Percentiles rank a stretch among this genome's conserved stretches.
phyloP scores from a whole-genome alignment of 495 filamentous ascomycete genomes.

The Cercophora newfieldiana region DNA sequence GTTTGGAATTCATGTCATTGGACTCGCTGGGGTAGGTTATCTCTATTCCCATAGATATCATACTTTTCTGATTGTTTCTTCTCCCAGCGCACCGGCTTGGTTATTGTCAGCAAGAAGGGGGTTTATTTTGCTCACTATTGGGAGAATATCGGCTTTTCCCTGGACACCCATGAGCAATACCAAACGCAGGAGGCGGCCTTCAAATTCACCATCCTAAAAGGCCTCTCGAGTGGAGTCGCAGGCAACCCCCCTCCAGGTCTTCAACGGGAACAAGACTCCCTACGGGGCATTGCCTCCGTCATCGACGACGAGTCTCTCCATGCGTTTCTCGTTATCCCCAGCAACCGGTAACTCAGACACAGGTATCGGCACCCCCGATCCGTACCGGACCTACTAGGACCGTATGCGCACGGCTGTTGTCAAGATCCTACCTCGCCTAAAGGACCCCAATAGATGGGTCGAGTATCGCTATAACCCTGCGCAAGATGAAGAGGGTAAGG shows the following conservation, averaged over 20 bases:
- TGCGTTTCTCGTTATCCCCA: background rate
- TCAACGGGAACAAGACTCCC: background rate
- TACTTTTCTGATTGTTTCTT: too few relatives aligned
- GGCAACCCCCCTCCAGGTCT: background rate
- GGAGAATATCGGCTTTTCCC: background rate
- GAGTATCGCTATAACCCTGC: background rate
- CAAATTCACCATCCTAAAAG: background rate
- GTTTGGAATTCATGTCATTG: background rate
- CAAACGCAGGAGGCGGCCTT: background rate
- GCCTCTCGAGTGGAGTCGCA: background rate
- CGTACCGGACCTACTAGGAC: background rate
- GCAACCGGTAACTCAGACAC: background rate
- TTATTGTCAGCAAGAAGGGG: background rate
- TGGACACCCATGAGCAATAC: background rate
- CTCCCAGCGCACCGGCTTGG: background rate
- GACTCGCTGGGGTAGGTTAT: background rate
- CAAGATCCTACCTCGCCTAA: background rate
- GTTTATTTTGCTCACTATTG: background rate
- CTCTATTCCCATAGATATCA: too few relatives aligned
- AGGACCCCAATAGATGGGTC: background rate
- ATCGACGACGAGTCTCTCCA: background rate
- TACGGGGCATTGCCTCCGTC: background rate
- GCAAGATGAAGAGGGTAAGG: background rate
- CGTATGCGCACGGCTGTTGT: background rate
- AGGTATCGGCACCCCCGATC: background rate